These are phyloP conservation scores for Kwoniella sp. DNA, from an alignment of 768 basidiomycete species.

Conservation along the genomic window DNA sequence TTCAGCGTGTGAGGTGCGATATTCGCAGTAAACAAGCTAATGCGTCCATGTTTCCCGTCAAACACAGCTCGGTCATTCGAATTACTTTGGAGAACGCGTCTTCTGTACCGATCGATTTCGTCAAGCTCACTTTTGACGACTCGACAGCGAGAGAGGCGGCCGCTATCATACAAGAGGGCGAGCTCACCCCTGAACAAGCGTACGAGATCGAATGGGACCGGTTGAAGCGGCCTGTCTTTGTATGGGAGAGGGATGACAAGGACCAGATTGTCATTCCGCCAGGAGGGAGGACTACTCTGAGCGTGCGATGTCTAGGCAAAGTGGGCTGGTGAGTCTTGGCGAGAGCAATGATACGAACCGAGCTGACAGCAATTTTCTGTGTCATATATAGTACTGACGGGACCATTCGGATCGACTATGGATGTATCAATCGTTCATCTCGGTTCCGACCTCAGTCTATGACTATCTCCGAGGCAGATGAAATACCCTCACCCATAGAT, in stretches of 20 bases:
- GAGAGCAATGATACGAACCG: not conserved
- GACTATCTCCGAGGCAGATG: not conserved
- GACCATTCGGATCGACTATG: conserved; percentile 80
- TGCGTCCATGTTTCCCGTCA: too few species aligned
- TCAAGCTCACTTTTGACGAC: conserved; percentile 85
- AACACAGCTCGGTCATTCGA: conserved; percentile 82
- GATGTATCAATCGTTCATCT: conserved; percentile 60
- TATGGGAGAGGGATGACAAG: conserved; percentile 64
- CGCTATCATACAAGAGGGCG: conserved; percentile 74
- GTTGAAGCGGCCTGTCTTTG: conserved; percentile 75
- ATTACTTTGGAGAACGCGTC: conserved; percentile 91
- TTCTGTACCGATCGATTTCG: conserved; percentile 74
- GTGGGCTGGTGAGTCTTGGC: conserved; percentile 74
- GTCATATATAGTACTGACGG: conserved; percentile 69
- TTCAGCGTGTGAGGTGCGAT: too few species aligned
- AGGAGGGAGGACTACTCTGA: conserved; percentile 69
- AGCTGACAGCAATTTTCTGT: not conserved
- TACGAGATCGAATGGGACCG: conserved; percentile 89
- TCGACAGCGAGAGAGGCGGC: conserved; percentile 78
- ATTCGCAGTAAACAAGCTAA: too few species aligned
- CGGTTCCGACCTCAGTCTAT: conserved; percentile 2
- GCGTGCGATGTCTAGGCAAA: conserved; percentile 80
- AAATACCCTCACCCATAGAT: conserved; percentile 34
- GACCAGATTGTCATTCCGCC: conserved; percentile 64
- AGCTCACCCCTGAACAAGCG: conserved; percentile 76